Evolutionary conservation across 768 basidiomycete genomes (phyloP).

Genomic region (Sporobolomyces roseus): DNA sequence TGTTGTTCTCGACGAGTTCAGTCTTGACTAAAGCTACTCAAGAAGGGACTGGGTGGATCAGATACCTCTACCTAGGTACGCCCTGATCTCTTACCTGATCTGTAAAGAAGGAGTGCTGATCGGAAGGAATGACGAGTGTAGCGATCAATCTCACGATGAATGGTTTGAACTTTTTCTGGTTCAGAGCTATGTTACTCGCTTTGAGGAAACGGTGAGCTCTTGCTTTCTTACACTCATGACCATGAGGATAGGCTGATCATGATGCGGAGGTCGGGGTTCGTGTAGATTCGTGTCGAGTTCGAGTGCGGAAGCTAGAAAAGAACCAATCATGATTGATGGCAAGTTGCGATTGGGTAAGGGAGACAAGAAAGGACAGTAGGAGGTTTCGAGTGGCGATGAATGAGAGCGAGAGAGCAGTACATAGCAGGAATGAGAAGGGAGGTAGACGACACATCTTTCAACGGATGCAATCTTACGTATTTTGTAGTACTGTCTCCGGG

Average conservation of each 20-base stretch:
- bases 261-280: no score
- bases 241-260: not conserved
- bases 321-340: constrained; percentile 32
- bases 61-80: constrained; percentile 22
- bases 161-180: constrained; percentile 29
- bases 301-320: constrained; percentile 5
- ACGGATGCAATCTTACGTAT: no score
- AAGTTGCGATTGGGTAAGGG: constrained; percentile 16
- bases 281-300: constrained; percentile 19
- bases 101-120: not conserved
- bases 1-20: constrained; percentile 23
- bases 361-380: constrained; percentile 31
- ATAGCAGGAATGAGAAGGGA: no score
- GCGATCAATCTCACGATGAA: constrained; percentile 19
- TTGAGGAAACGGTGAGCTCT: constrained; percentile 28
- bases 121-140: not conserved
- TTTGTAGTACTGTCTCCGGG: no score
- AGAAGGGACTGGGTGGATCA: constrained; percentile 5
- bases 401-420: no score
- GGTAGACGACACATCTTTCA: no score
- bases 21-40: constrained; percentile 14
- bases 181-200: constrained; percentile 38
- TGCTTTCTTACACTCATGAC: not conserved
- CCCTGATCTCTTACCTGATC: not conserved
- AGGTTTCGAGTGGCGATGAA: no score